Percentiles rank a stretch among this genome's conserved stretches.
Conservation (phyloP, 805 yeast genomes). For the Spathaspora passalidarum region DNA sequence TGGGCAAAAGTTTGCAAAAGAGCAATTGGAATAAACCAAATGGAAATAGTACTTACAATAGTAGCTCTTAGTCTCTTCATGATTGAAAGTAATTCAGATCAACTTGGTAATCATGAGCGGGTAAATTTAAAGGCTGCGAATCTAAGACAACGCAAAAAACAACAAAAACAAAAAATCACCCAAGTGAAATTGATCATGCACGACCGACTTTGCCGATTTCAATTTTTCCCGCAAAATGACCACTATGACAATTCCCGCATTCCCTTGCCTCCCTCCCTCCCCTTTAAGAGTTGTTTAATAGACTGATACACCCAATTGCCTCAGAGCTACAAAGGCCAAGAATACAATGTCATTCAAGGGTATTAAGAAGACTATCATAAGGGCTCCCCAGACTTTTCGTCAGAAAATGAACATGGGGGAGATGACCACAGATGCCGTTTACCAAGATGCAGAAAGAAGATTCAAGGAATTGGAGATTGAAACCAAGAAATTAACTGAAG, state of each 20-base stretch:
- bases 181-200: neutral
- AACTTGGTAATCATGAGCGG: neutral
- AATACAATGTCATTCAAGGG: slow-evolving; percentile 81
- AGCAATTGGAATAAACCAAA: neutral
- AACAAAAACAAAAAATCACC: too few relatives aligned
- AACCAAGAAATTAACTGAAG: slow-evolving; percentile 85
- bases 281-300: too few relatives aligned
- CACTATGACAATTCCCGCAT: neutral
- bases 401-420: slow-evolving; percentile 87
- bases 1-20: neutral
- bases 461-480: slow-evolving; percentile 89
- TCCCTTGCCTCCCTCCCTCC: neutral
- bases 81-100: neutral
- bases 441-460: slow-evolving; percentile 92
- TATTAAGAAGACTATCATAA: slow-evolving; percentile 68
- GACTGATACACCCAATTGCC: neutral
- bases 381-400: slow-evolving; percentile 91
- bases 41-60: neutral
- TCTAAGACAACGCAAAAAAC: too few relatives aligned
- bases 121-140: neutral
- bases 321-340: neutral
- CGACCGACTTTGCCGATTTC: neutral
- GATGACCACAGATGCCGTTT: slow-evolving; percentile 70
- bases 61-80: neutral
- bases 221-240: neutral